Conservation (phyloP, 2,329 filamentous ascomycete species). For the Sarocladium brachiariae region DNA sequence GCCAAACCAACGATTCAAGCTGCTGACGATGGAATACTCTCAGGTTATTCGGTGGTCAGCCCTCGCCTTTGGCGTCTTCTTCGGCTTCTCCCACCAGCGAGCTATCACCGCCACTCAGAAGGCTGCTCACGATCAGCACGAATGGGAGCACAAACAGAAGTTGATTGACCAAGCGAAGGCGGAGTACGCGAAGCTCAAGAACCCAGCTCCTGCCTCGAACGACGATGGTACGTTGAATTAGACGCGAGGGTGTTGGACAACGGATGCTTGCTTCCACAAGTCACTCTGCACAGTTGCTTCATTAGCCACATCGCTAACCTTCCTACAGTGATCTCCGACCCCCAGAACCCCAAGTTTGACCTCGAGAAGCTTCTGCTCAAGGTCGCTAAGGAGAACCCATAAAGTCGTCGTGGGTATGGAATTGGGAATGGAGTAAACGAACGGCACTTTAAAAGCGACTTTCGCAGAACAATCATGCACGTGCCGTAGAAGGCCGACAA, state of each 20-base stretch:
- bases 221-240: slow-evolving; percentile 24
- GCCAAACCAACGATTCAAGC: neutral
- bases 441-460: slow-evolving; percentile 5
- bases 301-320: neutral
- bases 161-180: slow-evolving; percentile 91
- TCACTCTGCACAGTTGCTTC: too few relatives aligned
- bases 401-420: slow-evolving; percentile 17
- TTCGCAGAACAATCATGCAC: slow-evolving; percentile 6
- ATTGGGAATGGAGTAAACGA: slow-evolving; percentile 7
- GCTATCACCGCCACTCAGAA: slow-evolving; percentile 67
- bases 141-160: slow-evolving; percentile 85
- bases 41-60: slow-evolving; percentile 97
- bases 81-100: slow-evolving; percentile 91
- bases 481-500: slow-evolving; percentile 6
- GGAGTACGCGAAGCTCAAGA: slow-evolving; percentile 75
- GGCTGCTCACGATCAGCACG: slow-evolving; percentile 63
- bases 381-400: slow-evolving; percentile 48
- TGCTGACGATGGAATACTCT: slow-evolving; percentile 12
- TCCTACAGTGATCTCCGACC: slow-evolving; percentile 44
- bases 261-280: neutral
- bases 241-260: neutral
- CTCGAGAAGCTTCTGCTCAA: slow-evolving; percentile 75
- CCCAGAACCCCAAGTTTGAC: slow-evolving; percentile 84
- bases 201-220: slow-evolving; percentile 37
- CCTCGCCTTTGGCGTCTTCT: slow-evolving; percentile 84